These are phyloP conservation scores for Tillandsia leiboldiana DNA, from an alignment of 176 grass and related monocot genomes.

Conservation along the genomic window DNA sequence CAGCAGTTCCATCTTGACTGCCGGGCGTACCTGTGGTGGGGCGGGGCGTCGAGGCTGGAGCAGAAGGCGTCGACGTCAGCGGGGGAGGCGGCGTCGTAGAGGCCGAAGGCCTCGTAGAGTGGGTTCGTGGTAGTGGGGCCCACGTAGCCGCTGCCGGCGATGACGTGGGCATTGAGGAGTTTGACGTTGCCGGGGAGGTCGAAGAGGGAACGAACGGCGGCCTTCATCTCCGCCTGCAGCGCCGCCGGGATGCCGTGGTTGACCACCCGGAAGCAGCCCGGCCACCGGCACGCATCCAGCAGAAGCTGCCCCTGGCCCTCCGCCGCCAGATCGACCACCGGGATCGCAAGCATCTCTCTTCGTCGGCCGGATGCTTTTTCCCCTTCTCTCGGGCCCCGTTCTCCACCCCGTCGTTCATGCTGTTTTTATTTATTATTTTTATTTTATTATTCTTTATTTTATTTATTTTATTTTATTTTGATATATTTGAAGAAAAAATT, in stretches of 20 bases:
- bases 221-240: conserved; percentile 75
- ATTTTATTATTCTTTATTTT: too few relatives aligned
- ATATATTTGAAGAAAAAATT: too few relatives aligned
- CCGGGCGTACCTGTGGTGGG: conserved; percentile 22
- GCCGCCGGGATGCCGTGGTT: conserved; percentile 36
- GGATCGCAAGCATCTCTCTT: conserved; percentile 26
- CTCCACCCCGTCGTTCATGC: background rate
- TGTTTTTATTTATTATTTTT: too few relatives aligned
- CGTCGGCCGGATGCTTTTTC: background rate
- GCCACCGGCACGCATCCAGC: conserved; percentile 24
- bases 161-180: conserved; percentile 46
- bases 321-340: conserved; percentile 35
- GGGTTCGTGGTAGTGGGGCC: conserved; percentile 43
- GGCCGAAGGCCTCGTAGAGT: conserved; percentile 63
- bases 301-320: conserved; percentile 19
- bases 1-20: too few relatives aligned
- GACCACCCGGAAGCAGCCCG: conserved; percentile 53
- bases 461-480: too few relatives aligned
- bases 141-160: conserved; percentile 60
- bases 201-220: conserved; percentile 54
- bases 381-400: conserved; percentile 4
- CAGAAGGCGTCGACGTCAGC: conserved; percentile 66
- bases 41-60: conserved; percentile 42
- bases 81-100: conserved; percentile 35
- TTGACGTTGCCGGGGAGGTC: conserved; percentile 69